Evolutionary conservation across 768 basidiomycete genomes (phyloP).

Genomic region (Russula sp.): DNA sequence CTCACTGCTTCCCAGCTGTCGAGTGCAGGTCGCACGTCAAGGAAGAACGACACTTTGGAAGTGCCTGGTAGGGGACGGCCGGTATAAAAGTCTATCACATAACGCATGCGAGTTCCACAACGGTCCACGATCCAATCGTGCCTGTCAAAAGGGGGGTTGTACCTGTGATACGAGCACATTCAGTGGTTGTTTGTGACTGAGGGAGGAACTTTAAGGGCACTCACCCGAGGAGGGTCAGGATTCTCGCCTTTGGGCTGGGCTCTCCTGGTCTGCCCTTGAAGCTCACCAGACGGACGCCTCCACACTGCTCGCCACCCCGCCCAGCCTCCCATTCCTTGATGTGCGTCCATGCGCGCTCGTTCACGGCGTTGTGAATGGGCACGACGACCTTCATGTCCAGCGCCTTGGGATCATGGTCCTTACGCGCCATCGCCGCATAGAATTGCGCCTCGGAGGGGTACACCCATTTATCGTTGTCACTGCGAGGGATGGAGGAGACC

Average conservation of each 20-base stretch:
- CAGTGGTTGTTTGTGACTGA: slow-evolving; percentile 1
- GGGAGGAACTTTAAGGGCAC: slow-evolving; percentile 23
- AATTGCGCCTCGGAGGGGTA: slow-evolving; percentile 99
- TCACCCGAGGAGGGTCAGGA: slow-evolving; percentile 83
- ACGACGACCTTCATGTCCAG: slow-evolving; percentile 94
- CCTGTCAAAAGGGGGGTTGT: slow-evolving; percentile 90
- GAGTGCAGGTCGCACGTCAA: slow-evolving; percentile 90
- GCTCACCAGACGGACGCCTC: slow-evolving; percentile 73
- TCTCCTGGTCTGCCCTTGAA: slow-evolving; percentile 87
- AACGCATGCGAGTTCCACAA: slow-evolving; percentile 81
- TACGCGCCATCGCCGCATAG: slow-evolving; percentile 93
- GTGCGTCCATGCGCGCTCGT: slow-evolving; percentile 59
- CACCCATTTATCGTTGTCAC: slow-evolving; percentile 75
- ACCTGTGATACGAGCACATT: slow-evolving; percentile 41
- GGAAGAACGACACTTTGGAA: slow-evolving; percentile 73
- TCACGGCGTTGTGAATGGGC: slow-evolving; percentile 98
- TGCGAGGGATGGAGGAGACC: slow-evolving; percentile 81
- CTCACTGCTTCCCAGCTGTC: slow-evolving; percentile 92
- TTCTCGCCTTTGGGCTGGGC: slow-evolving; percentile 70
- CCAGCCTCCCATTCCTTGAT: slow-evolving; percentile 53
- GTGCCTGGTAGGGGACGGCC: slow-evolving; percentile 48
- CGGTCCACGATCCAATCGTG: slow-evolving; percentile 97
- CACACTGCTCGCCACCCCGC: slow-evolving; percentile 75
- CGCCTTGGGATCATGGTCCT: slow-evolving; percentile 81
- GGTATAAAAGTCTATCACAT: slow-evolving; percentile 98